phyloP scores from a whole-genome alignment of 768 basidiomycete species.

The Trametes gibbosa region DNA sequence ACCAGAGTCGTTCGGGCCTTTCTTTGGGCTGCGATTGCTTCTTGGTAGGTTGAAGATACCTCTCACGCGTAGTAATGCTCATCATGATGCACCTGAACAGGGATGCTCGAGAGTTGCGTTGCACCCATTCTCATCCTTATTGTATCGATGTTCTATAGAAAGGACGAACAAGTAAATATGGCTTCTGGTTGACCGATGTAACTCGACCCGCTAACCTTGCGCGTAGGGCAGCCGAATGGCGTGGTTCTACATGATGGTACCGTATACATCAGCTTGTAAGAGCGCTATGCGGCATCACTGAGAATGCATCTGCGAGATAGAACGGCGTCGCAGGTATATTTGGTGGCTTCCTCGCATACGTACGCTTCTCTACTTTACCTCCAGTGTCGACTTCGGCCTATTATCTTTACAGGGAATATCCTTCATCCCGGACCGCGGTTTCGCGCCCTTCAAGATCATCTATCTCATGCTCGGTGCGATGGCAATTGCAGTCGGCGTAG shows the following conservation, averaged over 20 bases:
- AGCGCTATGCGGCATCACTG: neutral
- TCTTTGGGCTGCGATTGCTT: conserved; percentile 61
- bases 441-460: conserved; percentile 58
- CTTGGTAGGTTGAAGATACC: conserved; percentile 40
- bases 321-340: conserved; percentile 35
- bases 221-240: conserved; percentile 54
- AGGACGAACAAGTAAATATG: conserved; percentile 51
- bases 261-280: neutral
- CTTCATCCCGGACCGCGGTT: conserved; percentile 27
- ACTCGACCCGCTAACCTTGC: too few relatives aligned
- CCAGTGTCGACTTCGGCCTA: too few relatives aligned
- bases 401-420: conserved; percentile 19
- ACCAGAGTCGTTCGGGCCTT: conserved; percentile 54
- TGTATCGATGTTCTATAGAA: conserved; percentile 68
- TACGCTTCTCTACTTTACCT: too few relatives aligned
- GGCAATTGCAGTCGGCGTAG: conserved; percentile 55
- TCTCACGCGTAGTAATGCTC: neutral
- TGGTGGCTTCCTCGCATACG: conserved; percentile 65
- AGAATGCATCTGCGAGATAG: neutral
- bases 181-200: neutral
- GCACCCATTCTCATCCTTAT: conserved; percentile 61
- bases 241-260: conserved; percentile 67
- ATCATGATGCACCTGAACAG: conserved; percentile 30
- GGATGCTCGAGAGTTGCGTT: conserved; percentile 68
- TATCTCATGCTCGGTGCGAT: conserved; percentile 59